A percentile compares a stretch with the other conserved stretches of the same genome.
These are phyloP conservation scores for Trypanosoma rangeli DNA, from an alignment of 208 protist genomes.

Conservation along the genomic window DNA sequence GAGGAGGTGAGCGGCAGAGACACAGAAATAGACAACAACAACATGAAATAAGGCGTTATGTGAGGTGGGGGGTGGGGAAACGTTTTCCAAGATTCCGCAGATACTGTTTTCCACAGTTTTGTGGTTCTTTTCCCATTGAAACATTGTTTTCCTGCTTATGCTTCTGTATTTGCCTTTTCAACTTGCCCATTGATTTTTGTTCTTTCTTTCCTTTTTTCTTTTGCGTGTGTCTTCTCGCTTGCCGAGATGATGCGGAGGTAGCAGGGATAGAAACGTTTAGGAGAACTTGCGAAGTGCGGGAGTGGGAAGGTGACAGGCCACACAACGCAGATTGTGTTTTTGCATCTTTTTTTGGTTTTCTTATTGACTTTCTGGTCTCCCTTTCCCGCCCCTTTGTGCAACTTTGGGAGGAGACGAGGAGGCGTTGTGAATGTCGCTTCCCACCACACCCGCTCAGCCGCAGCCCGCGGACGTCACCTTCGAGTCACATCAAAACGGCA, in stretches of 20 bases:
- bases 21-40: not conserved
- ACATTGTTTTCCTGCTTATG: too few relatives aligned
- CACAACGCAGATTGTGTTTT: not conserved
- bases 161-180: not conserved
- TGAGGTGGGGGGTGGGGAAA: not conserved
- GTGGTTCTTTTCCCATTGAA: too few relatives aligned
- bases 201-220: not conserved
- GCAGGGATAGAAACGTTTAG: not conserved
- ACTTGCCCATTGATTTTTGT: not conserved
- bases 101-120: not conserved
- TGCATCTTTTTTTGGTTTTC: not conserved
- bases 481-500: constrained; percentile 6
- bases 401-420: not conserved
- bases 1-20: not conserved
- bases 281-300: not conserved
- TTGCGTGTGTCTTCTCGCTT: not conserved
- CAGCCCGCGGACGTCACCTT: constrained; percentile 15
- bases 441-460: not conserved
- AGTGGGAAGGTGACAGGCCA: not conserved
- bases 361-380: not conserved
- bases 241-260: not conserved
- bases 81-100: not conserved
- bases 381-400: not conserved
- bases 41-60: not conserved
- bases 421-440: not conserved